Percentiles rank a stretch among this genome's conserved stretches.
phyloP scores from a whole-genome alignment of 2,329 filamentous ascomycete genomes.

The Penicillium sp. region DNA sequence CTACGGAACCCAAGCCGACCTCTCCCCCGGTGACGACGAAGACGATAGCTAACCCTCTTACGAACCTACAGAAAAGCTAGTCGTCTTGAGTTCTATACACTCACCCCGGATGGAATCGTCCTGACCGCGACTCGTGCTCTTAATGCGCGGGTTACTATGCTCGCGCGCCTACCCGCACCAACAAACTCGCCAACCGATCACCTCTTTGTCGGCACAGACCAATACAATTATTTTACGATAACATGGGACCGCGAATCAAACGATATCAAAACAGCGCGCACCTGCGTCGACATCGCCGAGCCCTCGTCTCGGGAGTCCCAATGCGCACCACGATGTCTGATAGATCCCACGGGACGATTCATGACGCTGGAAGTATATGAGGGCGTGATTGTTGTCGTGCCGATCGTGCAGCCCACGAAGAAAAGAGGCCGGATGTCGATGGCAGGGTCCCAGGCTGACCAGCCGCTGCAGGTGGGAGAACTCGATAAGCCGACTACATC shows the following conservation, averaged over 20 bases:
- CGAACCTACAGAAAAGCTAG: conserved; percentile 35
- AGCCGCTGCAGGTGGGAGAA: conserved; percentile 48
- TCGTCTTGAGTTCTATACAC: conserved; percentile 56
- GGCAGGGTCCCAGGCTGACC: conserved; percentile 25
- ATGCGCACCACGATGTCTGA: conserved; percentile 75
- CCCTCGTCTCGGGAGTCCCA: conserved; percentile 69
- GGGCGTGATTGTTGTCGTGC: conserved; percentile 64
- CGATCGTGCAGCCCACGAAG: conserved; percentile 55
- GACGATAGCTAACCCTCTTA: conserved; percentile 4
- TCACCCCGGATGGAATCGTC: conserved; percentile 59
- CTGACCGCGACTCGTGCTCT: conserved; percentile 69
- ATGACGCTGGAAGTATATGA: conserved; percentile 68
- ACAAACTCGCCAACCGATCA: conserved; percentile 73
- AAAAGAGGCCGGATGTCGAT: conserved; percentile 35
- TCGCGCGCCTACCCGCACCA: conserved; percentile 58
- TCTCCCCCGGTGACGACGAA: background rate
- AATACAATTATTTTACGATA: conserved; percentile 85
- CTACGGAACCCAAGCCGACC: background rate
- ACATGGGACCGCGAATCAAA: conserved; percentile 67
- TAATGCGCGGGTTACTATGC: conserved; percentile 82
- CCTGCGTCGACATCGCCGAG: conserved; percentile 60
- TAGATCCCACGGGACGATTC: conserved; percentile 73
- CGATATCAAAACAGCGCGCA: conserved; percentile 56
- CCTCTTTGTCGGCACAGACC: conserved; percentile 88
- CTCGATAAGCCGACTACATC: conserved; percentile 61